Base-by-base conservation (phyloP, 73 alveolate genomes). In the Symbiodinium natans region DNA sequence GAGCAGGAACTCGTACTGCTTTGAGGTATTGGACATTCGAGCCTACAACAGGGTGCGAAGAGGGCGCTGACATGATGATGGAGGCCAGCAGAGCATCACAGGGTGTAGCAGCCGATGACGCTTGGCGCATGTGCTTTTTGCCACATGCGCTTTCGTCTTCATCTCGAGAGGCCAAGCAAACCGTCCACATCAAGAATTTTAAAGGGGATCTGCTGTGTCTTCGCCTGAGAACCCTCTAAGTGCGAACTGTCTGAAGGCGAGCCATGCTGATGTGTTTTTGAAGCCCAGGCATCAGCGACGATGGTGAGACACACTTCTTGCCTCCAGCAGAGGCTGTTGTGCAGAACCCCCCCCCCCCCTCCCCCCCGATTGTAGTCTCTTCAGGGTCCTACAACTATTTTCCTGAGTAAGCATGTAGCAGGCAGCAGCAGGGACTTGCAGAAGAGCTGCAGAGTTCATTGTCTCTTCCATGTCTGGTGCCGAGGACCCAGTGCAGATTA, bases 11-110 rank as follows among this genome's bases (percentile, higher is more conserved):
- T 52, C 71, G 71, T 29, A 29, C 13, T 15, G 63, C 63, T 48
- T 36, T 1, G 27, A 90, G 97, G 97, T 90, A 71, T 46, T 90
- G 97, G 97, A 90, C 77, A 41, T 90, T 90, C 52, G 97, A 90
- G 77, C 97, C 97, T 2, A 41, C 80, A 52, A 31, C 41, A 6
- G 95, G 74, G 40, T 36, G 29, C 6, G 97, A 90, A 29, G 43
- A 11, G 84, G 41, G 31, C 84, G 23, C 84, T 74, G 84, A 74
- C 84, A n/a, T 33, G 40, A 33, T 74, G 43, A 74, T 33, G 84
- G 43, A n/a, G 84, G 84, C 42, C 39, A 56, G 75, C 77, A 23
- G 19, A 2, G 40, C 40, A 63, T 31, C 80, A 13, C 31, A 8
- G 71, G 2, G 17, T 52, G 6, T 4, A 13, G n/a, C 27, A 2